Base-by-base conservation (phyloP, 2,329 filamentous ascomycete species). In the Pestalotiopsis sp. region DNA sequence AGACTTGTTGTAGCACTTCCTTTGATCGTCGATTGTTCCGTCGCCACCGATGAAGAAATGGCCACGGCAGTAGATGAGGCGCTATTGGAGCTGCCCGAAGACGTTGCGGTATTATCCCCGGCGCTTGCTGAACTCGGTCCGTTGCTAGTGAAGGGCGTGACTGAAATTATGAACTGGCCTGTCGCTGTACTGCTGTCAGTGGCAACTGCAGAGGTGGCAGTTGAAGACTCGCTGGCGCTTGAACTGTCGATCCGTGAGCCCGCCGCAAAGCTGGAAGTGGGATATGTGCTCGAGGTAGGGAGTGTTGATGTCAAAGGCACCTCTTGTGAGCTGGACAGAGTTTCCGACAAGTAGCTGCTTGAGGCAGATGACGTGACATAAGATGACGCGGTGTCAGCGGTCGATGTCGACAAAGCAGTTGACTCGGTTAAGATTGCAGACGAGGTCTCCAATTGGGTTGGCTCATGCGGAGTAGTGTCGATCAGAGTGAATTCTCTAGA, bases 401-500 rank as follows among this genome's bases (percentile, higher is more conserved):
- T 49, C n/a, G 61, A 20, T 27, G 61, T 14, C 5, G 14, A 23
- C 45, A 38, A 27, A 7, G 31, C 23, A 62, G 45, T 52, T 3
- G 60, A 38, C 60, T 17, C 27, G 39, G 2, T 45, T 7, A 39
- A 38, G 20, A 13, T 36, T 3, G 20, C 9, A 25, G 62, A 64
- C 7, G 17, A 17, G 20, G 38, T 12, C 49, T 65, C 38, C 31
- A 41, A 4, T 36, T 60, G 38, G 12, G 62, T 62, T 23, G 45
- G 45, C n/a, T 20, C 45, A 52, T 52, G 45, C 7, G 17, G 17
- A n/a, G 14, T 52, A n/a, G 65, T 69, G 25, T 69, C 68, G 20
- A 65, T 69, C 2, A 69, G 52, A 38, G 65, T 69, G 41, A 67
- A 69, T 31, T 55, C 23, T 55, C 65, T 66, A 7, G 62, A 69